A percentile compares a stretch with the other conserved stretches of the same genome.
Conservation (phyloP, 768 basidiomycete genomes). For the Roridomyces roridus region DNA sequence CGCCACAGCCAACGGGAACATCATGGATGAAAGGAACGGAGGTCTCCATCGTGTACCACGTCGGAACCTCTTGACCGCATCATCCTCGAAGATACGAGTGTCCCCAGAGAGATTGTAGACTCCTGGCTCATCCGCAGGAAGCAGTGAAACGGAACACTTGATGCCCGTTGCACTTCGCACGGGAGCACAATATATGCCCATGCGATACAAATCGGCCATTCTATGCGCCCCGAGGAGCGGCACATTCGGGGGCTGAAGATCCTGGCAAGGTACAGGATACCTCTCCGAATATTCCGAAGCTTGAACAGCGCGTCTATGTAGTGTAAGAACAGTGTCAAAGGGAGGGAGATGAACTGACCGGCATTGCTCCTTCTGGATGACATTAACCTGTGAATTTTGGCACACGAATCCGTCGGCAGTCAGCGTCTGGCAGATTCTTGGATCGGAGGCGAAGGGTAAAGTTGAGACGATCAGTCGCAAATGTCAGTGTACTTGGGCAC, state of each 20-base stretch:
- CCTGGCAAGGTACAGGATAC: slow-evolving; percentile 62
- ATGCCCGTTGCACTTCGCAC: slow-evolving; percentile 30
- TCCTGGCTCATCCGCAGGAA: slow-evolving; percentile 53
- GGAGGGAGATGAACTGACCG: slow-evolving; percentile 50
- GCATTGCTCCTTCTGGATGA: slow-evolving; percentile 70
- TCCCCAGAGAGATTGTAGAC: slow-evolving; percentile 54
- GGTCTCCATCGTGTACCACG: slow-evolving; percentile 68
- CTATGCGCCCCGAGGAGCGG: slow-evolving; percentile 64
- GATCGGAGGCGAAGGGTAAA: slow-evolving; percentile 68
- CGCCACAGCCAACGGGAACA: slow-evolving; percentile 30
- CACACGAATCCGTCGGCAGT: slow-evolving; percentile 63
- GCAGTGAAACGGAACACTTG: slow-evolving; percentile 52
- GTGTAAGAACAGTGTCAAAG: slow-evolving; percentile 1
- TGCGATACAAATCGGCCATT: slow-evolving; percentile 57
- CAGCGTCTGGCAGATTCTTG: slow-evolving; percentile 50
- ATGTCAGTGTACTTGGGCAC: slow-evolving; percentile 62
- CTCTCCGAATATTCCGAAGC: slow-evolving; percentile 43
- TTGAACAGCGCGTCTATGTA: slow-evolving; percentile 39
- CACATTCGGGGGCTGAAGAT: slow-evolving; percentile 67
- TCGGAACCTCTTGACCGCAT: slow-evolving; percentile 39
- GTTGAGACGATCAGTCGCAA: slow-evolving; percentile 52
- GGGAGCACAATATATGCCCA: slow-evolving; percentile 42
- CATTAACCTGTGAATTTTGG: slow-evolving; percentile 59
- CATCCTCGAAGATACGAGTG: slow-evolving; percentile 55
- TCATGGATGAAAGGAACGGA: slow-evolving; percentile 53